Conservation (phyloP, 1,139 yeast species). For the Geotrichum fermentans region DNA sequence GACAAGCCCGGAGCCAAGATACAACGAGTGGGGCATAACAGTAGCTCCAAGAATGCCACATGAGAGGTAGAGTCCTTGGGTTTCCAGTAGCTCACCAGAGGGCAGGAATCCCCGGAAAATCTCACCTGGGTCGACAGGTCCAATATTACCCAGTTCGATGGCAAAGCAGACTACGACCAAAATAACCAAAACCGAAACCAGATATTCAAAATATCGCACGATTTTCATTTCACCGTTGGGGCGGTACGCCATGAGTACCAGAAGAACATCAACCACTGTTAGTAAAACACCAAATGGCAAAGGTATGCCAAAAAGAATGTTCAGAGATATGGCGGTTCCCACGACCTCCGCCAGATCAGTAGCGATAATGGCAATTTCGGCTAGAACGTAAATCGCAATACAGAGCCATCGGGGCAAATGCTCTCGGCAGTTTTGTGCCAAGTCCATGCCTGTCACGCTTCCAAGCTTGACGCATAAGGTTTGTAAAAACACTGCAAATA, state of each 20-base stretch:
- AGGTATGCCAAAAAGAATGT: conserved; percentile 63
- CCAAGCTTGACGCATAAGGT: conserved; percentile 69
- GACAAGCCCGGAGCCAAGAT: conserved; percentile 69
- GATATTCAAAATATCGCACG: conserved; percentile 59
- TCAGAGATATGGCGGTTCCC: conserved; percentile 80
- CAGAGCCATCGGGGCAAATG: conserved; percentile 61
- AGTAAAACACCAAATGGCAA: conserved; percentile 73
- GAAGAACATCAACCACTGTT: conserved; percentile 65
- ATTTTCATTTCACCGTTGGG: conserved; percentile 65
- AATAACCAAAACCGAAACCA: conserved; percentile 61
- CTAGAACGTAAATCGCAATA: conserved; percentile 54
- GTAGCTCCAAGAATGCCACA: conserved; percentile 79
- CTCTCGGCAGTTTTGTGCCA: conserved; percentile 64
- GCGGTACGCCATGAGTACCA: conserved; percentile 68
- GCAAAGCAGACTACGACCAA: conserved; percentile 71
- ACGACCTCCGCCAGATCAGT: conserved; percentile 85
- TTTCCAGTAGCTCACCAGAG: conserved; percentile 55
- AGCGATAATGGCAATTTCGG: conserved; percentile 77
- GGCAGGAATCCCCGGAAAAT: conserved; percentile 72
- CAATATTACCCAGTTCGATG: conserved; percentile 53
- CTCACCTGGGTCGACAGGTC: conserved; percentile 47
- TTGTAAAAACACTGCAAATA: conserved; percentile 72
- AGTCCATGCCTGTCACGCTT: conserved; percentile 72
- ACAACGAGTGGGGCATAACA: conserved; percentile 76
- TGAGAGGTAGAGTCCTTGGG: conserved; percentile 64